Conservation (phyloP, 2,329 filamentous ascomycete species). For the Phialophora macrospora region DNA sequence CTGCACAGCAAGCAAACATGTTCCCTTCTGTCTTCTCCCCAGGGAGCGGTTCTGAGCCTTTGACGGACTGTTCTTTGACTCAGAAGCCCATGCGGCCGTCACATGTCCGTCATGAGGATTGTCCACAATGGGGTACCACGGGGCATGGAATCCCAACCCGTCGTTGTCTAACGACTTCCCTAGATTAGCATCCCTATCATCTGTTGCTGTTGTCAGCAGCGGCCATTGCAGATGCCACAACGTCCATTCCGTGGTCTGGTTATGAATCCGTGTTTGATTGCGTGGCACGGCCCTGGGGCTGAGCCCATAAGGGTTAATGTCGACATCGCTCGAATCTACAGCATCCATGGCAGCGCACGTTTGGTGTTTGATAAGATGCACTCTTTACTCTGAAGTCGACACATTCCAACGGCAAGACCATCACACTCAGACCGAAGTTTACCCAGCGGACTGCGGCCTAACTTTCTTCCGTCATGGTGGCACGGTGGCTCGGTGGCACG, state of each 20-base stretch:
- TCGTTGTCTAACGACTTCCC: neutral
- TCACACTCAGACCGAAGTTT: neutral
- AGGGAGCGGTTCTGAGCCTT: neutral
- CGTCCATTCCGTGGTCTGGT: neutral
- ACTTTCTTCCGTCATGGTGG: neutral
- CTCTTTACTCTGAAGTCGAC: neutral
- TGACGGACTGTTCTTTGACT: neutral
- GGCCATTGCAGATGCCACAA: neutral
- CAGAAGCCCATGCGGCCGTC: neutral
- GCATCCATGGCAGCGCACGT: neutral
- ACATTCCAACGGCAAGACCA: neutral
- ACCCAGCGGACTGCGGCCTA: neutral
- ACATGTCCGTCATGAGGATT: neutral
- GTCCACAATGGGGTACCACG: neutral
- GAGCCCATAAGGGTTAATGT: neutral
- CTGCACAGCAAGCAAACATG: neutral
- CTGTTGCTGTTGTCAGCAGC: neutral
- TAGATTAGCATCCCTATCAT: neutral
- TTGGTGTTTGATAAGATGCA: neutral
- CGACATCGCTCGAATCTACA: neutral
- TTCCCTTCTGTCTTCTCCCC: neutral
- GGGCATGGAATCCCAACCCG: neutral
- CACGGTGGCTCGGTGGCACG: too few relatives aligned
- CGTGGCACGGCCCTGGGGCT: too few relatives aligned
- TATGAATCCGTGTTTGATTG: neutral